phyloP scores from a whole-genome alignment of 345 rosid genomes.

The Hibiscus syriacus region DNA sequence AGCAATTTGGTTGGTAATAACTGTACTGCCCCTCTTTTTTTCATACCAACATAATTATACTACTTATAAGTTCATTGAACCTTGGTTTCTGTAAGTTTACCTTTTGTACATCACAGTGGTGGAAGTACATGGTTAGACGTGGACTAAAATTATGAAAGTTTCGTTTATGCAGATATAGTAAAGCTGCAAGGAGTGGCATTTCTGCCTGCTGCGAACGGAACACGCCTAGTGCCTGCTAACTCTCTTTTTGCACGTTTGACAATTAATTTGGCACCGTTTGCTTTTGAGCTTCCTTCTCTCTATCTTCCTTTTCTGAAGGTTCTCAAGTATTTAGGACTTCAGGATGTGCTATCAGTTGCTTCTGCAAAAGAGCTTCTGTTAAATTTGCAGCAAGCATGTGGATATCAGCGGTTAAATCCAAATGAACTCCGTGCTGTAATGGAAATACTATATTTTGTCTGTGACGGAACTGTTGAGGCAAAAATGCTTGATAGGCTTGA shows the following conservation, averaged over 20 bases:
- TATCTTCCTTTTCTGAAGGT: constrained; percentile 74
- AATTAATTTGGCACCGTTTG: constrained; percentile 82
- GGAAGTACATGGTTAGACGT: background rate
- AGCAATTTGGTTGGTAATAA: background rate
- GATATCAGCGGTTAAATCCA: constrained; percentile 84
- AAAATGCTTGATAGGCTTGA: constrained; percentile 20
- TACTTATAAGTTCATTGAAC: background rate
- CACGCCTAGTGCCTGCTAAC: constrained; percentile 69
- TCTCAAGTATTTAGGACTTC: constrained; percentile 85
- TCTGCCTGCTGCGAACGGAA: constrained; percentile 90
- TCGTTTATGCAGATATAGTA: constrained; percentile 35
- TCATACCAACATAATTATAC: background rate
- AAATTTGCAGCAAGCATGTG: constrained; percentile 69
- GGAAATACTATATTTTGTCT: constrained; percentile 69
- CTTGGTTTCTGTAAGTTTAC: background rate
- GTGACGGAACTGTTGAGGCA: constrained; percentile 35
- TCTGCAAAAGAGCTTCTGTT: constrained; percentile 69
- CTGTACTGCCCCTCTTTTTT: background rate
- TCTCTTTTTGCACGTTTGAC: constrained; percentile 73
- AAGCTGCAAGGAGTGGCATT: constrained; percentile 75
- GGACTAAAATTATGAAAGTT: background rate
- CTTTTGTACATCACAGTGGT: background rate
- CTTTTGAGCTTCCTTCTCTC: constrained; percentile 74
- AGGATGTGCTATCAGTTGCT: constrained; percentile 58
- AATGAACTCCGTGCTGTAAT: constrained; percentile 92